Conservation (phyloP, 345 rosid species). For the Brassica nigra region DNA sequence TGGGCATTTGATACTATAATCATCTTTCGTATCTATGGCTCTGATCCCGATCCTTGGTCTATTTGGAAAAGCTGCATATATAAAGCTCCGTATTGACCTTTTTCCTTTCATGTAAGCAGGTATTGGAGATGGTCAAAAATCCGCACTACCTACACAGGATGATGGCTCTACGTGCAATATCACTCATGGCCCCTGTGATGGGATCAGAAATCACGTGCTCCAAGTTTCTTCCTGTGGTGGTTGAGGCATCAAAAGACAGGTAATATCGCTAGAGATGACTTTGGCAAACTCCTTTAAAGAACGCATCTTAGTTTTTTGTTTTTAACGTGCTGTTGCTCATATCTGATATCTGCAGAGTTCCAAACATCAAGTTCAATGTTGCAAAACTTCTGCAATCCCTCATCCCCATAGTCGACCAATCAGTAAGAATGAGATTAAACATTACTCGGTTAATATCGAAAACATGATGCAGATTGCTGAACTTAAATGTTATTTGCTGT, state of each 20-base stretch:
- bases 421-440: constrained; percentile 53
- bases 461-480: background rate
- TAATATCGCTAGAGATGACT: constrained; percentile 13
- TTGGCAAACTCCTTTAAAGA: background rate
- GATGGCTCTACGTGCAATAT: constrained; percentile 74
- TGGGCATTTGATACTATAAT: background rate
- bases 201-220: constrained; percentile 92
- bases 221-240: constrained; percentile 68
- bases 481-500: background rate
- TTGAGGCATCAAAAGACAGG: constrained; percentile 91
- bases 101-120: constrained; percentile 44
- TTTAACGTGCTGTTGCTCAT: background rate
- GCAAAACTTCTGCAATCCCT: constrained; percentile 91
- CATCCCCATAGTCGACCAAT: constrained; percentile 76
- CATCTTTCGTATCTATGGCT: background rate
- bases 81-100: background rate
- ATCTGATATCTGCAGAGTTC: constrained; percentile 57
- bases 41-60: background rate
- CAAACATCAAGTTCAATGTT: constrained; percentile 92
- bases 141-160: constrained; percentile 88
- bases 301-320: background rate
- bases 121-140: constrained; percentile 73
- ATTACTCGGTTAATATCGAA: background rate
- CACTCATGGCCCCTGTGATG: constrained; percentile 89
- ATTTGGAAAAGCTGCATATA: background rate